Evolutionary conservation across 192 early-diverging fungal species (phyloP).

Genomic region (Backusella luteola): DNA sequence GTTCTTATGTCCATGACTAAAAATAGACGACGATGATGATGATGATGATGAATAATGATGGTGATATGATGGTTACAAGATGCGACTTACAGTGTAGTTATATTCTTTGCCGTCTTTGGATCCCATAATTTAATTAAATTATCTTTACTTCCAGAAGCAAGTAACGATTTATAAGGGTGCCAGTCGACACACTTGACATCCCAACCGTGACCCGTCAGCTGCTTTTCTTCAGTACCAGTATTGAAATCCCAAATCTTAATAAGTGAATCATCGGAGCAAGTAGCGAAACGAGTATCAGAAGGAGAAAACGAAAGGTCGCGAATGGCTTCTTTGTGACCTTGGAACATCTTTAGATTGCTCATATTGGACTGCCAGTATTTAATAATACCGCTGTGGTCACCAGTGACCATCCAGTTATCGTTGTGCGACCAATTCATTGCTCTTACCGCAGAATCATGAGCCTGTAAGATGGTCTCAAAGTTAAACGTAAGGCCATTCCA

Average conservation of each 20-base stretch:
- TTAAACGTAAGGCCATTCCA: slow-evolving; percentile 99
- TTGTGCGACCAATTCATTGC: slow-evolving; percentile 97
- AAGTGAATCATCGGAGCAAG: slow-evolving; percentile 90
- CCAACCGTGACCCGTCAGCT: slow-evolving; percentile 89
- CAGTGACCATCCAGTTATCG: slow-evolving; percentile 93
- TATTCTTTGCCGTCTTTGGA: slow-evolving; percentile 81
- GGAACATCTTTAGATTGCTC: slow-evolving; percentile 86
- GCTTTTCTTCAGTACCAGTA: slow-evolving; percentile 75
- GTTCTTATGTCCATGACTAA: slow-evolving; percentile 91
- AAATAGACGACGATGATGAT: not conserved
- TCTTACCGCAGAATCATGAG: slow-evolving; percentile 93
- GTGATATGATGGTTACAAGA: not conserved
- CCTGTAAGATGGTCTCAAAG: slow-evolving; percentile 96
- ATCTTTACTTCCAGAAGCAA: slow-evolving; percentile 95
- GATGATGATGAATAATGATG: not conserved
- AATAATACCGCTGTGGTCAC: slow-evolving; percentile 87
- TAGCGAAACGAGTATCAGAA: slow-evolving; percentile 90
- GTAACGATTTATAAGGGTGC: slow-evolving; percentile 91
- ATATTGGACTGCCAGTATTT: slow-evolving; percentile 99
- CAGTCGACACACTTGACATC: slow-evolving; percentile 97
- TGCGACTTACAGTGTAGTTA: slow-evolving; percentile 77
- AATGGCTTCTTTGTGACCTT: slow-evolving; percentile 86
- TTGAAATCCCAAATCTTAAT: slow-evolving; percentile 98
- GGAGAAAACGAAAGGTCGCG: slow-evolving; percentile 93
- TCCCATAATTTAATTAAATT: slow-evolving; percentile 98